Evolutionary conservation across 179 eudicot genomes (phyloP), one percentile per base, ranked within the genome.

Genomic region (Nepenthes alata): DNA sequence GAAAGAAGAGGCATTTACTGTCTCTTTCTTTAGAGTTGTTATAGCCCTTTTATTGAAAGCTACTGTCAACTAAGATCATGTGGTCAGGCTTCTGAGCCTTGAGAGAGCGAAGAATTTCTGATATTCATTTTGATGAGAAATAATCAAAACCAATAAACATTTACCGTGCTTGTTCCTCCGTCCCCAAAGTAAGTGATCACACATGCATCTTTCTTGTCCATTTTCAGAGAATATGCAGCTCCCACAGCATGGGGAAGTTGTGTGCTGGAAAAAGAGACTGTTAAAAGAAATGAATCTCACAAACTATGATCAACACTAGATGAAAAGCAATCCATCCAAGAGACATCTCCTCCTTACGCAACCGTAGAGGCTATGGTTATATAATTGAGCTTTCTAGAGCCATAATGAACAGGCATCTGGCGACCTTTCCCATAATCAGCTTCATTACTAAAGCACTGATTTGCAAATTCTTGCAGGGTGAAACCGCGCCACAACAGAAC

Each of bases 351-450:
- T 56, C 62, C 89, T 77, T 87, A 89, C 93, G 87, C 93, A 45
- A 89, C 81, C 47, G 97, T 81, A 53, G 97, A 87, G 61, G 97
- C 65, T 55, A 89, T 84, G 6, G 93, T 89, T 50, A 87, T 25
- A 69, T 87, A 89, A 62, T 89, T 89, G 67, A 75, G 89, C 64
- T 85, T 81, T 55, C 75, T 83, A 25, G 91, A 89, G 1, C 97
- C 97, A 68, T 89, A 87, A 74, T 89, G 97, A 57, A 82, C 75
- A 10, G 97, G 90, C 97, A 91, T 91, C 74, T 91, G 97, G 74
- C 96, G 75, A 53, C 97, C 97, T 76, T 88, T 91, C 47, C 96
- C 88, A 70, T 74, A 38, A 67, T 91, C 97, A 53, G 64, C 75
- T 60, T 75, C 81, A 68, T 91, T 91, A 35, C 94, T 80, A 38